phyloP scores from a whole-genome alignment of 2,329 filamentous ascomycete species.

The Xylaria sp. region DNA sequence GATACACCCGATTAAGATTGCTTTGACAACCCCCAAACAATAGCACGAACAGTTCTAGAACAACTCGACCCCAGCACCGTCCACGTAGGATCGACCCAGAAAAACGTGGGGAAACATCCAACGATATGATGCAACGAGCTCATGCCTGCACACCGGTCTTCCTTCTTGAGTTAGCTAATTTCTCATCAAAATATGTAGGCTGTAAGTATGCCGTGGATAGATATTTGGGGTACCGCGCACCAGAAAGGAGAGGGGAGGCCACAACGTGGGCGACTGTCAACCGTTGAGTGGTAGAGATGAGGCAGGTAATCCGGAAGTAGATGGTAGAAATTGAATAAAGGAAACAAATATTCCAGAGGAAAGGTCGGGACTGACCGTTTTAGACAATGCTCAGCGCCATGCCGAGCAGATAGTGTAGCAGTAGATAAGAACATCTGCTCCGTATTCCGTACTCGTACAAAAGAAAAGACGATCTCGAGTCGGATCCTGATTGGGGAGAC shows the following conservation, averaged over 20 bases:
- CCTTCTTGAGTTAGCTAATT: conserved; percentile 8
- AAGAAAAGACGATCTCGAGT: neutral
- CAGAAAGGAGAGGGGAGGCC: conserved; percentile 6
- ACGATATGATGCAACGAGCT: conserved; percentile 12
- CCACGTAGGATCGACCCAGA: conserved; percentile 20
- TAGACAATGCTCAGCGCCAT: conserved; percentile 12
- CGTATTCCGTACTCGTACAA: neutral
- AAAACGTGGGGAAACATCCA: conserved; percentile 28
- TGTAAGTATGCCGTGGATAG: neutral
- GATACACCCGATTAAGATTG: neutral
- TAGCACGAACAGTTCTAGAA: conserved; percentile 28
- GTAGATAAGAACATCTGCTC: conserved; percentile 11
- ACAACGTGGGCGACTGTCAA: conserved; percentile 20
- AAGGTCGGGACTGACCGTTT: neutral
- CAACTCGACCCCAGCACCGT: conserved; percentile 22
- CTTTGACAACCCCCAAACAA: conserved; percentile 4
- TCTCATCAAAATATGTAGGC: conserved; percentile 1
- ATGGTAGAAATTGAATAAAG: neutral
- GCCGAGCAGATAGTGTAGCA: conserved; percentile 10
- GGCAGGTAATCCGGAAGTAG: conserved; percentile 6
- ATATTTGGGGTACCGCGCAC: conserved; percentile 1
- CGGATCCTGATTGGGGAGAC: neutral
- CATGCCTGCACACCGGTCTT: conserved; percentile 22
- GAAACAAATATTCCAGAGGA: neutral
- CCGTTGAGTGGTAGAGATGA: conserved; percentile 9